These are phyloP conservation scores for Aspergillus sp. DNA, from an alignment of 2,329 filamentous ascomycete species.

Conservation along the genomic window DNA sequence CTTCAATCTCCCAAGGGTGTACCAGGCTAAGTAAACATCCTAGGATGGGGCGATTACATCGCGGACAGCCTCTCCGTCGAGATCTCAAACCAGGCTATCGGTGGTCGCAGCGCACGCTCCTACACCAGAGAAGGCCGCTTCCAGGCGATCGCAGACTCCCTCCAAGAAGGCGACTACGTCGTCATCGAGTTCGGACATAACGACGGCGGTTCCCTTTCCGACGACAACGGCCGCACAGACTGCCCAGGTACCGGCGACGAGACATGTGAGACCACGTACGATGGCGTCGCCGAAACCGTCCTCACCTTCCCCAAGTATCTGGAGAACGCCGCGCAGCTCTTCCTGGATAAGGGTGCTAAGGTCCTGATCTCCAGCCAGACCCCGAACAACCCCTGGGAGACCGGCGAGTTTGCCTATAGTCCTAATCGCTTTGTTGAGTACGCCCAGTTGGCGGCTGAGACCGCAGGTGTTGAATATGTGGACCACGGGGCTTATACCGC, in stretches of 20 bases:
- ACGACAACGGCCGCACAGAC: slow-evolving; percentile 63
- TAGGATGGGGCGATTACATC: slow-evolving; percentile 65
- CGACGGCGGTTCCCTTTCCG: slow-evolving; percentile 60
- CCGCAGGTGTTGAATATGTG: slow-evolving; percentile 54
- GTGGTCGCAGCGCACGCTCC: slow-evolving; percentile 65
- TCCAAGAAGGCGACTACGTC: slow-evolving; percentile 63
- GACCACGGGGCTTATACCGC: slow-evolving; percentile 62
- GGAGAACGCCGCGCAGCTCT: slow-evolving; percentile 55
- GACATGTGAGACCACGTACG: slow-evolving; percentile 54
- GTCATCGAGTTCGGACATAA: slow-evolving; percentile 74
- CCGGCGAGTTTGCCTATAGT: slow-evolving; percentile 50
- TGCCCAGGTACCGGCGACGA: slow-evolving; percentile 57
- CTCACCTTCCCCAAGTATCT: slow-evolving; percentile 63
- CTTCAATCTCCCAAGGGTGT: background rate
- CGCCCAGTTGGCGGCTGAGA: slow-evolving; percentile 48
- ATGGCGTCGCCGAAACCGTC: slow-evolving; percentile 55
- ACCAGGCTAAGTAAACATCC: background rate
- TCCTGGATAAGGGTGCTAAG: slow-evolving; percentile 58
- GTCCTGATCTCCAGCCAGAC: slow-evolving; percentile 62
- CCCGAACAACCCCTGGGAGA: slow-evolving; percentile 64
- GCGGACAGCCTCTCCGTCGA: slow-evolving; percentile 50
- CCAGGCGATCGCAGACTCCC: slow-evolving; percentile 52
- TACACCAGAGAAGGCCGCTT: slow-evolving; percentile 68
- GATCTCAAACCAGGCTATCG: slow-evolving; percentile 65
- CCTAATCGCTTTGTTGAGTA: slow-evolving; percentile 59